These are phyloP conservation scores for Tuber umbilicatum DNA, from an alignment of 495 filamentous ascomycete genomes.

Conservation along the genomic window DNA sequence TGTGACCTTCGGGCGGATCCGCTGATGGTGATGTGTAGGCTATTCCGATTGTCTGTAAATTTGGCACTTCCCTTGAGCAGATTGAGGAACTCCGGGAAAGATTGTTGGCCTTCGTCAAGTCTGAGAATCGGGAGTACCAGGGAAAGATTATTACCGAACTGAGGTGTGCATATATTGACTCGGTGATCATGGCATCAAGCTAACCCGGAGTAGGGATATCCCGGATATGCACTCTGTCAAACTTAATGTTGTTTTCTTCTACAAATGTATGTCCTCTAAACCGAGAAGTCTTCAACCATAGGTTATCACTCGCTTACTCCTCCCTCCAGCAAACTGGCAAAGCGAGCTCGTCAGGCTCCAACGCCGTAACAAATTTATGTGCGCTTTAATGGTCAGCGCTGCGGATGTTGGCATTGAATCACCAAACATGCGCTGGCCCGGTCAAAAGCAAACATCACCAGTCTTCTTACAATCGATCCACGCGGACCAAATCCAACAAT, in stretches of 20 bases:
- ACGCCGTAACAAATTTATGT: slow-evolving; percentile 91
- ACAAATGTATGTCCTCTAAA: slow-evolving; percentile 54
- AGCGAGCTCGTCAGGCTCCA: slow-evolving; percentile 87
- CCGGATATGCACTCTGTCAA: slow-evolving; percentile 56
- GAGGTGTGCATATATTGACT: slow-evolving; percentile 45
- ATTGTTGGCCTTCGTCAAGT: slow-evolving; percentile 76
- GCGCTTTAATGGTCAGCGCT: slow-evolving; percentile 82
- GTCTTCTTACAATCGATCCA: slow-evolving; percentile 30
- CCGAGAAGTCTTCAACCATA: slow-evolving; percentile 52
- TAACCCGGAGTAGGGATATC: slow-evolving; percentile 46
- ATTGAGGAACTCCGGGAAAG: slow-evolving; percentile 76
- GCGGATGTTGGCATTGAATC: slow-evolving; percentile 69
- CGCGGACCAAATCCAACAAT: slow-evolving; percentile 25
- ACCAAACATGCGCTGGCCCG: slow-evolving; percentile 64
- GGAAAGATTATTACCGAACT: slow-evolving; percentile 86
- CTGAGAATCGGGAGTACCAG: slow-evolving; percentile 88
- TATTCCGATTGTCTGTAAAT: slow-evolving; percentile 68
- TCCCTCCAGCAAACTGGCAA: slow-evolving; percentile 50
- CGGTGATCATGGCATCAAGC: slow-evolving; percentile 22
- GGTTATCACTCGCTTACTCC: neutral
- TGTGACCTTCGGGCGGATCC: neutral
- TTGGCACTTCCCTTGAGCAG: slow-evolving; percentile 78
- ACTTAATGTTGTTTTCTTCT: slow-evolving; percentile 94
- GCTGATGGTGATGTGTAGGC: slow-evolving; percentile 7
- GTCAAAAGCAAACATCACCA: slow-evolving; percentile 43